These are phyloP conservation scores for Papilionanthe hybrid DNA, from an alignment of 116 monocot species.

Conservation along the genomic window DNA sequence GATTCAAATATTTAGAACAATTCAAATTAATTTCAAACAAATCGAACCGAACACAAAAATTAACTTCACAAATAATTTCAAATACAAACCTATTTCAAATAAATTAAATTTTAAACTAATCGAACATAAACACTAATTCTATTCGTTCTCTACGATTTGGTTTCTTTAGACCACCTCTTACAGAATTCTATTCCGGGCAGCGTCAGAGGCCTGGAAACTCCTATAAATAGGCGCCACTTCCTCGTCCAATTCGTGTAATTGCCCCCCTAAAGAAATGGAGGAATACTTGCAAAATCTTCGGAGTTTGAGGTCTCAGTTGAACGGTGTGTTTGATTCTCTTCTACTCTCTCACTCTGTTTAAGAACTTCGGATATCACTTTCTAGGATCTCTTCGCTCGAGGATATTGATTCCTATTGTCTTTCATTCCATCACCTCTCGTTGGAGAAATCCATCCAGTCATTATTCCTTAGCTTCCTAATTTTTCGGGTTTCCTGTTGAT, in stretches of 20 bases:
- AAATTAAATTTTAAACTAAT: too few relatives aligned
- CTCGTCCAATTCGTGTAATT: neutral
- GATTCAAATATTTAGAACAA: too few relatives aligned
- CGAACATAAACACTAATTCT: too few relatives aligned
- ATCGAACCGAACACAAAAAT: too few relatives aligned
- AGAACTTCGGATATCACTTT: neutral
- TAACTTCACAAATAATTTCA: too few relatives aligned
- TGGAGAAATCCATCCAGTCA: neutral
- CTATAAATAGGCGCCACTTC: neutral
- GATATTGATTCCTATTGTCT: neutral
- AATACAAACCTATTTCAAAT: too few relatives aligned
- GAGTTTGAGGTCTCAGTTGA: conserved; percentile 9
- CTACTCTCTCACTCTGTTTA: neutral
- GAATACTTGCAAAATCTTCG: conserved; percentile 9
- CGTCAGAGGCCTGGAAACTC: too few relatives aligned
- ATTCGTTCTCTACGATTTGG: too few relatives aligned
- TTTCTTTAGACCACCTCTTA: too few relatives aligned
- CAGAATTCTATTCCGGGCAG: too few relatives aligned
- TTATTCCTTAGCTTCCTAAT: neutral
- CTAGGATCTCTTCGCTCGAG: neutral
- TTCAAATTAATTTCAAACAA: too few relatives aligned
- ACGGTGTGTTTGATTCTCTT: conserved; percentile 1
- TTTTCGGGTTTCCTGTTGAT: neutral
- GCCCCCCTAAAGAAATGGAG: neutral
- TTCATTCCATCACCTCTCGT: neutral